Evolutionary conservation across 2,329 filamentous ascomycete species (phyloP), one percentile per base, ranked within the genome.

Genomic region (Cryphonectria carpinicola): DNA sequence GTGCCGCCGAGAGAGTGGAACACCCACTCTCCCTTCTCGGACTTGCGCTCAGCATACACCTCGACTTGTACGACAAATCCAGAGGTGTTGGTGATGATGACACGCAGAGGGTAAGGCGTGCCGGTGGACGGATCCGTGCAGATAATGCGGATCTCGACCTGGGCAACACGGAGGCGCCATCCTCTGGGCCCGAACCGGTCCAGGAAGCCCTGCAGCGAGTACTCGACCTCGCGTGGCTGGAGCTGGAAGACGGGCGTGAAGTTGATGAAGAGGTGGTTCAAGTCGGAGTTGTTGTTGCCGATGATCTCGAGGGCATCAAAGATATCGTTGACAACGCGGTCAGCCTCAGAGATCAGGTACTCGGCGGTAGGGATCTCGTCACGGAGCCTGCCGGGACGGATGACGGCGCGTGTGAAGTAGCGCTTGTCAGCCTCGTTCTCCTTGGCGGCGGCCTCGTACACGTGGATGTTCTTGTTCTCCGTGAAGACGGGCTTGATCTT

Each of bases 211-310:
- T 92, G 94, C 35, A 99, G 89, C 41, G 94, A 95, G 82, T 97
- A 89, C 84, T 98, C 94, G 22, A 99, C 94, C 84, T 98, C 94
- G 71, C 89, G 85, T 4, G 96, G 95, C 78, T 94, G 87, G 65
- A 99, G 89, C 80, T 94, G 93, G 90, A 99, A 98, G 71, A 98
- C 93, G 13, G 95, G 94, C 0, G 94, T 96, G 85, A 99, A 99
- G 88, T 99, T 98, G 87, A 99, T 96, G 86, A 99, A 99, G 87
- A 99, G 96, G 85, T 99, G 96, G 87, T 99, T 99, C 79, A 99
- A 88, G 86, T 99, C 96, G 66, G 96, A 97, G 85, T 97, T 97
- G 86, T 98, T 98, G 87, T 97, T 98, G 79, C 96, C 96, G 79
- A 98, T 97, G 77, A 99, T 98, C 87, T 99, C 96, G 71, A 99